Base-by-base conservation (phyloP, 1,284 basidiomycete species). In the Grifola frondosa region DNA sequence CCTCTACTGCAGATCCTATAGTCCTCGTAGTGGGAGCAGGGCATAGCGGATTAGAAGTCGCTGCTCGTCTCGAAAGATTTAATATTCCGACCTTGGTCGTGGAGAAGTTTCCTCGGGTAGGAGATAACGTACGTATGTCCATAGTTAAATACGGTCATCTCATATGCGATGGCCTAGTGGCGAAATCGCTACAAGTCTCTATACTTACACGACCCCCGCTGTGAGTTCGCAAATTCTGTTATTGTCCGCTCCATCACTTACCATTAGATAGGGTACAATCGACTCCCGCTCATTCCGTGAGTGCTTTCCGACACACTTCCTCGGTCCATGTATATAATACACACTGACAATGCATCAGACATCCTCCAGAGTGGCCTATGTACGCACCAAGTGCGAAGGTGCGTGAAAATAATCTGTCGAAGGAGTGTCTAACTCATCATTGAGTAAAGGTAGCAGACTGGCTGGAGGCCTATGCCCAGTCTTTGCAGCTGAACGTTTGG, bases 171-270 rank as follows among this genome's bases (percentile, higher is more conserved):
- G n/a, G n/a, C n/a, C n/a, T n/a, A 73, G 38, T 48, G 46, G 46
- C 25, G 46, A 11, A 22, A 43, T 16, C 40, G 46, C 9, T 48
- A 67, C 51, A 67, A 77, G 36, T 70, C 74, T 5, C 62, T 81
- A n/a, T 79, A 72, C 44, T 63, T 84, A 15, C 79, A 84, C 56
- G 75, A 78, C 57, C 73, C 79, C 12, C 76, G 81, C 21, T 78
- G 77, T 79, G 44, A 65, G 75, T 68, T 41, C 37, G 37, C 10
- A 28, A 15, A n/a, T n/a, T 41, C 5, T 19, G 4, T 24, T 22
- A 17, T 10, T 2, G 19, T 12, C 19, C 12, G 20, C 13, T 19
- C 2, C 15, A 20, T 16, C 19, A 13, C 31, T 5, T n/a, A n/a
- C n/a, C n/a, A 28, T 28, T n/a, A 17, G 2, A 10, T 19, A 75